These are phyloP conservation scores for Coniochaeta hoffmannii DNA, from an alignment of 2,329 filamentous ascomycete species.

Conservation along the genomic window DNA sequence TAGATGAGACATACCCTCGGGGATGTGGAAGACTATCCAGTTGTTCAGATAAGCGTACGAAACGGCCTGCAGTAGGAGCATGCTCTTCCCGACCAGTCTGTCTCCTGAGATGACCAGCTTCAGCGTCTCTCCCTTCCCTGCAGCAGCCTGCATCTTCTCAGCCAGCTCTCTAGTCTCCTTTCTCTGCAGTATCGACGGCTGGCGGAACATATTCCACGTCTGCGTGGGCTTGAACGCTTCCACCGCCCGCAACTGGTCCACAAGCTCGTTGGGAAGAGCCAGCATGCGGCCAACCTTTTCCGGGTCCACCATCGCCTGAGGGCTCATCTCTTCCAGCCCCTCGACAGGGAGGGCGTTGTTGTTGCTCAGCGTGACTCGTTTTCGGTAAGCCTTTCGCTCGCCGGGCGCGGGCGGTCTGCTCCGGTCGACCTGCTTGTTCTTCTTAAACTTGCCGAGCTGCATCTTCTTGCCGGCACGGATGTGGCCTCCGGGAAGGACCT, in stretches of 20 bases:
- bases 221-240: constrained; percentile 90
- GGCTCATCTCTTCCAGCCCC: constrained; percentile 55
- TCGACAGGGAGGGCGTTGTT: constrained; percentile 78
- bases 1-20: constrained; percentile 60
- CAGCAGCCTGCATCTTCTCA: constrained; percentile 51
- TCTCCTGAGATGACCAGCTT: constrained; percentile 66
- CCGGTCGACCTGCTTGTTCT: constrained; percentile 43
- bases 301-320: constrained; percentile 44
- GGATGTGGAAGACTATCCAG: constrained; percentile 85
- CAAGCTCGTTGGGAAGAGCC: constrained; percentile 57
- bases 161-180: constrained; percentile 69
- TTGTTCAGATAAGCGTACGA: constrained; percentile 71
- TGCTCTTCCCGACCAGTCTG: constrained; percentile 76
- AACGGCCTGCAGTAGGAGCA: constrained; percentile 77
- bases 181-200: constrained; percentile 71
- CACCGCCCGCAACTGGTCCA: constrained; percentile 74
- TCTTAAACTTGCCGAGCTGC: constrained; percentile 30
- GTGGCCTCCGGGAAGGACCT: constrained; percentile 9
- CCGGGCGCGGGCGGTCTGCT: constrained; percentile 58
- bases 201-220: constrained; percentile 78
- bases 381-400: constrained; percentile 80
- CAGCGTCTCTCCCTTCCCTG: constrained; percentile 44
- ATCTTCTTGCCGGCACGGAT: constrained; percentile 32
- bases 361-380: constrained; percentile 87
- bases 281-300: constrained; percentile 59